These are phyloP conservation scores for Gentiana dahurica DNA, from an alignment of 257 asterid genomes.

Conservation along the genomic window DNA sequence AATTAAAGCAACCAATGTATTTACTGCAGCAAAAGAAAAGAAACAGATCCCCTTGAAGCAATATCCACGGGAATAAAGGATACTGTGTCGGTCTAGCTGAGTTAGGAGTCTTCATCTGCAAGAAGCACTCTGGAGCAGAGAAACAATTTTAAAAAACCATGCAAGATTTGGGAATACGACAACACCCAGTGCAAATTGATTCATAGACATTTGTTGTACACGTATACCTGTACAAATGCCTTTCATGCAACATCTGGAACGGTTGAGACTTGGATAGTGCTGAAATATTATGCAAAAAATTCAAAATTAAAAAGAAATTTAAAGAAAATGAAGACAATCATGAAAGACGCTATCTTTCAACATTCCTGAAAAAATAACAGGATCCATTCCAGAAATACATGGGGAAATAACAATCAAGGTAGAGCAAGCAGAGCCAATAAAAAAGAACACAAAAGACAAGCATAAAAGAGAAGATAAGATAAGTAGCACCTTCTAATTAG, in stretches of 20 bases:
- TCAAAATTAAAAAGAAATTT: slow-evolving; percentile 8
- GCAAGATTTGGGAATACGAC: no score
- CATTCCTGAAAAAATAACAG: background rate
- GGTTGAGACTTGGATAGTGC: slow-evolving; percentile 97
- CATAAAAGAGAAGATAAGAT: no score
- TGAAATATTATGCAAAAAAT: slow-evolving; percentile 31
- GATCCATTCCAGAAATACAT: background rate
- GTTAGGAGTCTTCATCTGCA: slow-evolving; percentile 98
- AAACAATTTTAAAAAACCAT: slow-evolving; percentile 1
- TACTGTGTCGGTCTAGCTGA: slow-evolving; percentile 94
- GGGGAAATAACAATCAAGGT: background rate
- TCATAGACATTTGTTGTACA: no score
- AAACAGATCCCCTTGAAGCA: no score
- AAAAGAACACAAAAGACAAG: background rate
- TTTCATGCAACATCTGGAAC: slow-evolving; percentile 95
- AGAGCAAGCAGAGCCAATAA: background rate
- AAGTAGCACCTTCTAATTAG: no score
- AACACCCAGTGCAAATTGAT: no score
- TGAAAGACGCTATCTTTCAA: background rate
- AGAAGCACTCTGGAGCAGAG: slow-evolving; percentile 64
- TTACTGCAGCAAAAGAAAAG: no score
- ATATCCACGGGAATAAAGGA: slow-evolving; percentile 32
- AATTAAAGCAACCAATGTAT: no score
- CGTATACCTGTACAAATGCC: slow-evolving; percentile 92
- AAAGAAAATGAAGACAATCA: no score